Evolutionary conservation across 1,284 basidiomycete genomes (phyloP), one percentile per base, ranked within the genome.

Genomic region (Bjerkandera adusta): DNA sequence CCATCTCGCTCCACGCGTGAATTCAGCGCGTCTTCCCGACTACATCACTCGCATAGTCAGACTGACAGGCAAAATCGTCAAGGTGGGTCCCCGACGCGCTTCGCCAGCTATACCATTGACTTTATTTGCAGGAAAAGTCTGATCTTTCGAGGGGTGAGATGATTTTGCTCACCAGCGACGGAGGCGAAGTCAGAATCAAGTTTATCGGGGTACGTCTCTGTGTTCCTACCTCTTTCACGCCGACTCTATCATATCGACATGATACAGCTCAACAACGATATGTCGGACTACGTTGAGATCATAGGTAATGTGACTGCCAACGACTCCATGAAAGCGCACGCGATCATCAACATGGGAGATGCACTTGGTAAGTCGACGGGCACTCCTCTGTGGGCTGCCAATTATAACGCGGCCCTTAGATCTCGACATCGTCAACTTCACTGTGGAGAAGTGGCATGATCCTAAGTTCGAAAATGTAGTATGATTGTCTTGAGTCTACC

Each of bases 91-190:
- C 25, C 33, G 12, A 16, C n/a, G 16, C 41, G 15, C 29, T 39
- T 34, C 24, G 15, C 33, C 43, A 30, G 27, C 15, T 1, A 27
- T 20, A 27, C 26, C 12, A 32, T 20, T 22, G 24, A 11, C 25
- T 26, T 11, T 22, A 34, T 5, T 37, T 20, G 26, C 20, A 11
- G 34, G n/a, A n/a, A n/a, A n/a, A 45, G 44, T 36, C 39, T 37
- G 47, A 22, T 37, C 36, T 40, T n/a, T 20, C 35, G 13, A 22
- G 36, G 12, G 36, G 36, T 6, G 65, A 65, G 1, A 77, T 81
- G 2, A 73, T 80, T 7, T 81, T 92, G 20, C 73, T 85, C 54
- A 76, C 89, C 0, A 73, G 75, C 27, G 92, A 95, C 59, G 83
- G 81, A 1, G 85, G 81, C 0, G 73, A 92, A 60, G 75, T 94